Conservation (phyloP, 2,329 filamentous ascomycete species). For the Calonectria naviculata region DNA sequence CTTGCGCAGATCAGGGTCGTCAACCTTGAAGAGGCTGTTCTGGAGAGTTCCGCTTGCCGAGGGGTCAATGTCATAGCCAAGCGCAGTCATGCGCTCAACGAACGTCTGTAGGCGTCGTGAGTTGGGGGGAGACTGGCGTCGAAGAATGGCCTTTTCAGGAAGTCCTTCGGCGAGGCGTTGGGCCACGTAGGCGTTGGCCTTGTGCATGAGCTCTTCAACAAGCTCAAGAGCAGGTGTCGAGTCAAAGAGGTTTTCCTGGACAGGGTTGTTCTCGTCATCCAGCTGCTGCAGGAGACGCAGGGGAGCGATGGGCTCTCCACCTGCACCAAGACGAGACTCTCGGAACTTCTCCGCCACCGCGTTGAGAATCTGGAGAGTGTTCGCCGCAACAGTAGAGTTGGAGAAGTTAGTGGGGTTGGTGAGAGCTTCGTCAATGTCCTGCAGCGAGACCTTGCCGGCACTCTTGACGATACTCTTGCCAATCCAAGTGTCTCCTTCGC, state of each 20-base stretch:
- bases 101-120: slow-evolving; percentile 90
- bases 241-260: slow-evolving; percentile 96
- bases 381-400: slow-evolving; percentile 73
- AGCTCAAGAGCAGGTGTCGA: slow-evolving; percentile 90
- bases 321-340: slow-evolving; percentile 85
- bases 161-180: slow-evolving; percentile 83
- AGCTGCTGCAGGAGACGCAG: slow-evolving; percentile 92
- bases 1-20: slow-evolving; percentile 90
- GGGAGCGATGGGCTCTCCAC: slow-evolving; percentile 82
- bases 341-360: slow-evolving; percentile 90
- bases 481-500: slow-evolving; percentile 91
- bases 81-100: slow-evolving; percentile 89
- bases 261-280: slow-evolving; percentile 97
- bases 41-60: slow-evolving; percentile 91
- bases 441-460: slow-evolving; percentile 83
- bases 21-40: slow-evolving; percentile 93
- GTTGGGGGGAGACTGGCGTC: slow-evolving; percentile 87
- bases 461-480: slow-evolving; percentile 96
- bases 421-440: slow-evolving; percentile 87
- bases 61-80: slow-evolving; percentile 90
- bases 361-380: slow-evolving; percentile 85
- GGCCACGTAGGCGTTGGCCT: slow-evolving; percentile 90
- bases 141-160: slow-evolving; percentile 92
- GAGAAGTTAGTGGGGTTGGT: slow-evolving; percentile 70
- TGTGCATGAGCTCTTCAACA: slow-evolving; percentile 94